A percentile compares a stretch with the other conserved stretches of the same genome.
phyloP scores from a whole-genome alignment of 257 asterid genomes.

The Rubia yunnanensis region DNA sequence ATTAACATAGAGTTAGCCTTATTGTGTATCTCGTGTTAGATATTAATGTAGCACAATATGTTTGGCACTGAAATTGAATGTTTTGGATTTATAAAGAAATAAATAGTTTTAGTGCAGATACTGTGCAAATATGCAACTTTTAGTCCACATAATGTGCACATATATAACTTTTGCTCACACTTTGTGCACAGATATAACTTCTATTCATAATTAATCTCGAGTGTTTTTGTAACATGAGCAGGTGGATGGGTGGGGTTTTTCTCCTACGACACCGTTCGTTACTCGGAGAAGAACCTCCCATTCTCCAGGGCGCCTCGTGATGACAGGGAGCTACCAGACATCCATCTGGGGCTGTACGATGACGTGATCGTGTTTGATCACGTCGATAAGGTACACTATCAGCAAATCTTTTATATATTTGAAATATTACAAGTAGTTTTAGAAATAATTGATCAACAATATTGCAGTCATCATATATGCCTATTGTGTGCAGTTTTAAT shows the following conservation, averaged over 20 bases:
- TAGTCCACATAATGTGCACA: too few relatives aligned
- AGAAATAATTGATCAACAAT: too few relatives aligned
- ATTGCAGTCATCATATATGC: too few relatives aligned
- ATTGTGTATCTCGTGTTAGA: neutral
- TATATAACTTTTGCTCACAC: too few relatives aligned
- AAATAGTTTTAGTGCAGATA: neutral
- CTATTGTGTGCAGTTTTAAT: too few relatives aligned
- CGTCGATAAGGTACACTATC: slow-evolving; percentile 61
- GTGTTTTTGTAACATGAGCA: slow-evolving; percentile 18
- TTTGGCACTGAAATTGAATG: too few relatives aligned
- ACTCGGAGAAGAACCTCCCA: slow-evolving; percentile 52
- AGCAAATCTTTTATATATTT: too few relatives aligned
- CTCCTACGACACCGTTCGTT: slow-evolving; percentile 87
- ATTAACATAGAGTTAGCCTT: neutral
- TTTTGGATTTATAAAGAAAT: too few relatives aligned
- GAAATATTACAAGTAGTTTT: neutral
- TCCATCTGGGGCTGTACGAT: slow-evolving; percentile 84
- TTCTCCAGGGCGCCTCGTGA: slow-evolving; percentile 61
- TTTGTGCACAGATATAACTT: neutral
- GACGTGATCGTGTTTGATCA: slow-evolving; percentile 86
- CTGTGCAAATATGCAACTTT: neutral
- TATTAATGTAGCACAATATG: neutral
- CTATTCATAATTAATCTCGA: neutral
- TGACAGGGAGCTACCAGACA: slow-evolving; percentile 68
- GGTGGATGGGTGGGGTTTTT: slow-evolving; percentile 98